A percentile compares a stretch with the other conserved stretches of the same genome.
phyloP scores from a whole-genome alignment of 306 rosid species.

The Citrullus mucosospermus region DNA sequence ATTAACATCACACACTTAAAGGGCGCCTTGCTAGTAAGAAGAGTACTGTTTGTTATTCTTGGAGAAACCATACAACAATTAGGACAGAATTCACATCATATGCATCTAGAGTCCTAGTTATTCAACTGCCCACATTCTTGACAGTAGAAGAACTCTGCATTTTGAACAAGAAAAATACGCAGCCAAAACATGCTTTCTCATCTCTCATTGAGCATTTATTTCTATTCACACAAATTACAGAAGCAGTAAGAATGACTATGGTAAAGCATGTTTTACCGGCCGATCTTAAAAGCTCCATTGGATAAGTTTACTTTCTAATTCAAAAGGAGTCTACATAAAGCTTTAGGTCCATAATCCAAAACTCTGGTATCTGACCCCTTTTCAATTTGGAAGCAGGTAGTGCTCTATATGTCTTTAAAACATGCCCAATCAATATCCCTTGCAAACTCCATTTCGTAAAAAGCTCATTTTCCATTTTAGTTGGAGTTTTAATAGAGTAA shows the following conservation, averaged over 20 bases:
- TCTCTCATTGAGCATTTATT: background rate
- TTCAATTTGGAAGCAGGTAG: background rate
- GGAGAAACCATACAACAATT: background rate
- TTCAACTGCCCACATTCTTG: background rate
- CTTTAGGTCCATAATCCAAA: background rate
- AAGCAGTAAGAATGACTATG: background rate
- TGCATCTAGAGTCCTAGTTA: background rate
- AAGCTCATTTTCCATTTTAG: constrained; percentile 9
- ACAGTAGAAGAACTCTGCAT: background rate
- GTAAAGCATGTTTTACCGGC: background rate
- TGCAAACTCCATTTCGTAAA: constrained; percentile 3
- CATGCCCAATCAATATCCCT: background rate
- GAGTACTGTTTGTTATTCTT: background rate
- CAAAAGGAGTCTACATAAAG: background rate
- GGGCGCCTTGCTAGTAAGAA: background rate
- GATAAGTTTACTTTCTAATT: background rate
- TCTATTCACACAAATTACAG: background rate
- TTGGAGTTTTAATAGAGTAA: constrained; percentile 2
- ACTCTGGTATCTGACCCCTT: background rate
- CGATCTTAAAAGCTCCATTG: background rate
- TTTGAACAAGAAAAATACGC: background rate
- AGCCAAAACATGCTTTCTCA: background rate
- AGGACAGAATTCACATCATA: background rate
- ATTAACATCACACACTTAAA: background rate
- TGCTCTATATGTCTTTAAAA: background rate